Conservation (phyloP, 208 protist species). For the Crithidia bombi region DNA sequence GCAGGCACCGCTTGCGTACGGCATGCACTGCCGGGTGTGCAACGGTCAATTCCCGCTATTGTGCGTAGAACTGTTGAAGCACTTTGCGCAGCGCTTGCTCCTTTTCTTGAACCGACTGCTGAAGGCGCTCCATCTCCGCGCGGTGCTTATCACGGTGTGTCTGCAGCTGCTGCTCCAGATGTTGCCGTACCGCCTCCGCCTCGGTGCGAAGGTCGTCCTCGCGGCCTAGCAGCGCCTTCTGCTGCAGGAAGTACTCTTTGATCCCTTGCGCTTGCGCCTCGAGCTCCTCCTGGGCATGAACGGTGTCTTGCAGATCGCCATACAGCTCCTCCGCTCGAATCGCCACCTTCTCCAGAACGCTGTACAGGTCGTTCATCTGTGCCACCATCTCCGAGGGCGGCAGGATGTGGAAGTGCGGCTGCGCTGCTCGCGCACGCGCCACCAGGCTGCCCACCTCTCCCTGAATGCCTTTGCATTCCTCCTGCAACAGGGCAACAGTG, state of each 20-base stretch:
- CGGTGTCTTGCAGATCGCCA: conserved; percentile 59
- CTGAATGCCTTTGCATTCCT: conserved; percentile 63
- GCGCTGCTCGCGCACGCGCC: conserved; percentile 42
- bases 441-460: conserved; percentile 44
- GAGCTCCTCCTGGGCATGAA: conserved; percentile 65
- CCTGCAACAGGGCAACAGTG: conserved; percentile 49
- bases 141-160: conserved; percentile 43
- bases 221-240: conserved; percentile 33
- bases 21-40: no score
- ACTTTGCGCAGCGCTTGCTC: conserved; percentile 71
- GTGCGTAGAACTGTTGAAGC: conserved; percentile 35
- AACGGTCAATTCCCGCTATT: background rate
- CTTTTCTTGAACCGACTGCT: conserved; percentile 61
- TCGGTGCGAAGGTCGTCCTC: conserved; percentile 66
- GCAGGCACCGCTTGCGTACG: no score
- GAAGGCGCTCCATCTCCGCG: conserved; percentile 55
- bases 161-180: conserved; percentile 49
- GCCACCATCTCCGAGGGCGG: conserved; percentile 82
- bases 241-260: conserved; percentile 61
- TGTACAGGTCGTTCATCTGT: conserved; percentile 88
- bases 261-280: conserved; percentile 55
- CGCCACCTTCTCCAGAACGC: conserved; percentile 79
- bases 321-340: conserved; percentile 60
- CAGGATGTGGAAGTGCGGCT: conserved; percentile 81
- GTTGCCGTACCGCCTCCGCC: conserved; percentile 53